These are phyloP conservation scores for Naganishia vaughanmartiniae DNA, from an alignment of 768 basidiomycete genomes.

Conservation along the genomic window DNA sequence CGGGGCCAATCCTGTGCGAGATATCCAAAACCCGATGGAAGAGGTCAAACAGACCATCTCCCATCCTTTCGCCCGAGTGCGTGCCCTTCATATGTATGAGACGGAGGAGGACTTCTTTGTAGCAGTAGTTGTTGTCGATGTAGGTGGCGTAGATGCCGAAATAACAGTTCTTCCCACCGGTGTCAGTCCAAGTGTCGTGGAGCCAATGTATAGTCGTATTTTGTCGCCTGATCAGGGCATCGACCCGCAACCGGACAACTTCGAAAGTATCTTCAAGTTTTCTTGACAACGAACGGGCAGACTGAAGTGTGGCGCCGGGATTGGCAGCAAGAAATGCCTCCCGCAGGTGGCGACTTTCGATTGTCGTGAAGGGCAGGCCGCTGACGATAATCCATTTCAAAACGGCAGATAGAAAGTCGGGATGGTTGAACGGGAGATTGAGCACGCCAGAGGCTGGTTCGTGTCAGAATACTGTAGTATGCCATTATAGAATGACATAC, in stretches of 20 bases:
- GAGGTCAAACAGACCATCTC: neutral
- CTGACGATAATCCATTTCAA: neutral
- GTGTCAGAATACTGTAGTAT: too few species aligned
- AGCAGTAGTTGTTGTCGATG: neutral
- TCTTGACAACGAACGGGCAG: neutral
- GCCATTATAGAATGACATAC: too few species aligned
- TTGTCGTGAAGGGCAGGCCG: neutral
- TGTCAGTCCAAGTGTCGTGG: neutral
- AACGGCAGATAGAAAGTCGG: neutral
- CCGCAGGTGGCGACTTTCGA: neutral
- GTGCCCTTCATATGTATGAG: neutral
- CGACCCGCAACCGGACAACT: neutral
- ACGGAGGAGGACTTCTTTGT: neutral
- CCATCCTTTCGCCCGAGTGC: neutral
- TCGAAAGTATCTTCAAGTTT: conserved; percentile 1
- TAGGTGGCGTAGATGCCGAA: neutral
- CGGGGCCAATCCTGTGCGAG: neutral
- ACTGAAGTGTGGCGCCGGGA: neutral
- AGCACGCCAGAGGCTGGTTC: neutral
- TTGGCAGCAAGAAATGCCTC: neutral
- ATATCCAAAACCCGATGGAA: neutral
- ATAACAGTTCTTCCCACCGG: neutral
- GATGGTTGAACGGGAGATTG: neutral
- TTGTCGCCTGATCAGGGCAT: neutral
- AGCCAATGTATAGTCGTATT: neutral